Conservation (phyloP, 1,139 yeast species). For the Nematodospora anomalae region DNA sequence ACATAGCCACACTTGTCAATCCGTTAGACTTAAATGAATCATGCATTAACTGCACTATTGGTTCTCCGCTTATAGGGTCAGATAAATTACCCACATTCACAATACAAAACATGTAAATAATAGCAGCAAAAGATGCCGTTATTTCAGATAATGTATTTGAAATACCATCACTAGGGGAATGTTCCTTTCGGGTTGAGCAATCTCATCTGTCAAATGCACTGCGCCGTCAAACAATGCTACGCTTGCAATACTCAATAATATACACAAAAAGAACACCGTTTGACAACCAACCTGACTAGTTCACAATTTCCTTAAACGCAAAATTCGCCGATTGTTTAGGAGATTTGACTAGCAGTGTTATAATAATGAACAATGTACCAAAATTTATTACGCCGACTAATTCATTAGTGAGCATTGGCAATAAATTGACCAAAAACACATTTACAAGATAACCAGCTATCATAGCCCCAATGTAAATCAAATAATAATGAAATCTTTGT, state of each 20-base stretch:
- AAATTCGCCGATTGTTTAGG: constrained; percentile 25
- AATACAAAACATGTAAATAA: constrained; percentile 30
- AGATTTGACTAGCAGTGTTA: constrained; percentile 25
- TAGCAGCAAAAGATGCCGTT: constrained; percentile 23
- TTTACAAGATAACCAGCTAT: constrained; percentile 21
- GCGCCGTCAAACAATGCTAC: constrained; percentile 30
- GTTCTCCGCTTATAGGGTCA: constrained; percentile 29
- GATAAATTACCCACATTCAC: constrained; percentile 19
- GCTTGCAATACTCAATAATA: constrained; percentile 29
- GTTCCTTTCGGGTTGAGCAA: constrained; percentile 26
- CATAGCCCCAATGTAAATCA: constrained; percentile 21
- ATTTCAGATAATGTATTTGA: constrained; percentile 24
- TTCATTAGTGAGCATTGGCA: constrained; percentile 22
- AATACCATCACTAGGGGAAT: constrained; percentile 30
- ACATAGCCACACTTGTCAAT: constrained; percentile 26
- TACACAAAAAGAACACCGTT: constrained; percentile 30
- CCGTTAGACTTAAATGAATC: constrained; percentile 27
- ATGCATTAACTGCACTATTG: constrained; percentile 28
- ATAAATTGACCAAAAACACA: constrained; percentile 19
- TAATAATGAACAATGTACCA: constrained; percentile 27
- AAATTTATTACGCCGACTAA: constrained; percentile 23
- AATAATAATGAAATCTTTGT: constrained; percentile 25
- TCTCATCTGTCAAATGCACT: constrained; percentile 33
- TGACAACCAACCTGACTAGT: constrained; percentile 30
- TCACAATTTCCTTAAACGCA: constrained; percentile 25